These are phyloP conservation scores for Septoria petroselini DNA, from an alignment of 2,329 filamentous ascomycete genomes.

Conservation along the genomic window DNA sequence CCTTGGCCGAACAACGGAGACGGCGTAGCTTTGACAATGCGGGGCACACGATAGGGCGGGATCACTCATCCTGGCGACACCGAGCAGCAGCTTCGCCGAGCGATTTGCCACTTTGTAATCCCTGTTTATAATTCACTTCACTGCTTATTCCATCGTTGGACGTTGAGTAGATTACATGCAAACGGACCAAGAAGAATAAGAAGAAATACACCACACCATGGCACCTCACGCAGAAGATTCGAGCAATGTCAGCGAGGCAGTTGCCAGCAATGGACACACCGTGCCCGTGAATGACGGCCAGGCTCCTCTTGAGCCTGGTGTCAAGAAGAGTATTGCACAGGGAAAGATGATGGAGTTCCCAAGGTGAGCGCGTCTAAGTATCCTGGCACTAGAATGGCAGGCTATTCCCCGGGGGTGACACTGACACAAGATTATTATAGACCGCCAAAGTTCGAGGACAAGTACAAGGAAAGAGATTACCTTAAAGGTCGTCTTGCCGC, in stretches of 20 bases:
- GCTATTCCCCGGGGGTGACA: not conserved
- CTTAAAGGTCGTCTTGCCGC: conserved; percentile 46
- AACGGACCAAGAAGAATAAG: no score
- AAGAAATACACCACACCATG: no score
- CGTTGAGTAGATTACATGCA: no score
- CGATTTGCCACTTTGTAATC: conserved; percentile 4
- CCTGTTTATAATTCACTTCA: no score
- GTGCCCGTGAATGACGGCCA: conserved; percentile 34
- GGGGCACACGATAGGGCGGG: conserved; percentile 10
- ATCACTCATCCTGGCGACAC: not conserved
- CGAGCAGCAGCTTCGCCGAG: conserved; percentile 6
- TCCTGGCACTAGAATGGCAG: not conserved
- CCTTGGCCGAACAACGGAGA: not conserved
- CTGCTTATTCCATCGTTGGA: no score
- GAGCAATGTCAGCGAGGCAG: not conserved
- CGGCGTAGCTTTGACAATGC: conserved; percentile 7
- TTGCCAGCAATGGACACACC: conserved; percentile 29
- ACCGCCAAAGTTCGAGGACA: conserved; percentile 39
- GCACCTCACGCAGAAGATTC: conserved; percentile 36
- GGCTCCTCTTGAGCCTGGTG: conserved; percentile 35
- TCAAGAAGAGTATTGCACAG: conserved; percentile 35
- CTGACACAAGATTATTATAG: conserved; percentile 12
- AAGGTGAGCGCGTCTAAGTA: conserved; percentile 18
- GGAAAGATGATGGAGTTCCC: conserved; percentile 35
- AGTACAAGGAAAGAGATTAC: conserved; percentile 42